Base-by-base conservation (phyloP, 2,329 filamentous ascomycete species). In the Tolypocladium inflatum region DNA sequence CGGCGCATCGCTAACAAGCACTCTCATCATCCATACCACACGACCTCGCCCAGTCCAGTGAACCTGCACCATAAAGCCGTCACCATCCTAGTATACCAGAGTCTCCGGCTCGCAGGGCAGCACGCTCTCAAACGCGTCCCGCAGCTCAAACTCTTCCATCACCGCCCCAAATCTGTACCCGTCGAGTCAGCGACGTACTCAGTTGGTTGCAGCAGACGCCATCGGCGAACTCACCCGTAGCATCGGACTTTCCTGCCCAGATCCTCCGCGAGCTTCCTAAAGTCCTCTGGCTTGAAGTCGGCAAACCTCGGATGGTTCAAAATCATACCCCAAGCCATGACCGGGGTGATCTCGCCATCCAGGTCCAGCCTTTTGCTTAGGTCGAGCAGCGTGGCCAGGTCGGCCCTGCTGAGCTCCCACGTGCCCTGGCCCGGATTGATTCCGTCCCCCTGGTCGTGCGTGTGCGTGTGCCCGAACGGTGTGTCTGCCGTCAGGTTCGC, bases 271-370 rank as follows among this genome's bases (percentile, higher is more conserved):
- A 97, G 78, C 61, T 78, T 80, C 64, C 81, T 78, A 64, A 96
- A 84, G 67, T 97, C 91, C 43, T 83, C 80, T 55, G 75, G 72
- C 19, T 78, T 83, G 63, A 97, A 74, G 63, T 88, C 84, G 6
- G 70, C 69, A 62, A 92, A 85, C 61, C 87, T 79, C 42, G 88
- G 83, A 71, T 94, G 87, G 52, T 79, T 81, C 61, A 91, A 77
- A 55, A 97, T 81, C 74, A 90, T 88, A 55, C 90, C 88, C 85
- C 94, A 93, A 0, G 92, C 92, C 90, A 96, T 96, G 63, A 97
- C 89, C 0, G 94, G 94, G 21, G 93, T 97, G 66, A 97, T 90
- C 74, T 95, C 90, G 56, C 91, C 91, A 61, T 94, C 90, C 2
- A 94, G 83, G 65, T 94, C 87, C 33, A 97, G 80, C 65, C 87